These are phyloP conservation scores for Craterostigma plantagineum DNA, from an alignment of 257 asterid genomes.

Conservation along the genomic window DNA sequence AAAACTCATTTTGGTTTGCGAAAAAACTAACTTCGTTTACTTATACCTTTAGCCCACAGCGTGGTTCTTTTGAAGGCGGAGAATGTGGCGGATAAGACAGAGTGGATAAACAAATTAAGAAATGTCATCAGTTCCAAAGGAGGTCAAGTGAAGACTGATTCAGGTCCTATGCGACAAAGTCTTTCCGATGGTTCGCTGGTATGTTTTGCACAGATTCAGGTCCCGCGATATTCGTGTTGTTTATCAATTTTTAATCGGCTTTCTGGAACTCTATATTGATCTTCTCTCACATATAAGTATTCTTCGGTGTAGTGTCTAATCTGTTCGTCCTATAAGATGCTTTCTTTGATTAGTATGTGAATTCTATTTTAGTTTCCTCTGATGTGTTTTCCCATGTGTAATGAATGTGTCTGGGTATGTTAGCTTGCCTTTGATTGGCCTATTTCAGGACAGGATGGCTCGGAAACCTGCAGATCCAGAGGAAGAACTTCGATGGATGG, in stretches of 20 bases:
- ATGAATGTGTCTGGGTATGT: too few relatives aligned
- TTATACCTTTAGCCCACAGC: slow-evolving; percentile 40
- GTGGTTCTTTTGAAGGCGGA: slow-evolving; percentile 63
- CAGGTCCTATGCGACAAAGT: slow-evolving; percentile 50
- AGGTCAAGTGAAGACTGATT: slow-evolving; percentile 55
- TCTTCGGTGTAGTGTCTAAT: too few relatives aligned
- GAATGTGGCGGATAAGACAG: slow-evolving; percentile 42
- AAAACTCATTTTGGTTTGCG: neutral
- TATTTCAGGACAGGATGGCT: slow-evolving; percentile 51
- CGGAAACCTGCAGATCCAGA: slow-evolving; percentile 76
- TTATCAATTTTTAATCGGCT: neutral
- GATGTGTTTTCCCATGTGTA: too few relatives aligned
- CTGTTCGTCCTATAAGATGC: too few relatives aligned
- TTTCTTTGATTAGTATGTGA: too few relatives aligned
- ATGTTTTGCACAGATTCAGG: slow-evolving; percentile 17
- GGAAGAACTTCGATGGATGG: slow-evolving; percentile 86
- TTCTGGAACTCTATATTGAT: too few relatives aligned
- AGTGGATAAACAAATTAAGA: slow-evolving; percentile 47
- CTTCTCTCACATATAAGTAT: too few relatives aligned
- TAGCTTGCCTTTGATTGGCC: too few relatives aligned
- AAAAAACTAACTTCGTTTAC: slow-evolving; percentile 5
- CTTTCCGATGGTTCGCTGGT: slow-evolving; percentile 75
- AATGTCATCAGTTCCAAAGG: slow-evolving; percentile 54
- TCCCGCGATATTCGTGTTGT: too few relatives aligned
- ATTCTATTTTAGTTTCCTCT: too few relatives aligned